These are phyloP conservation scores for Candida mattraensis DNA, from an alignment of 805 yeast species.

Conservation along the genomic window DNA sequence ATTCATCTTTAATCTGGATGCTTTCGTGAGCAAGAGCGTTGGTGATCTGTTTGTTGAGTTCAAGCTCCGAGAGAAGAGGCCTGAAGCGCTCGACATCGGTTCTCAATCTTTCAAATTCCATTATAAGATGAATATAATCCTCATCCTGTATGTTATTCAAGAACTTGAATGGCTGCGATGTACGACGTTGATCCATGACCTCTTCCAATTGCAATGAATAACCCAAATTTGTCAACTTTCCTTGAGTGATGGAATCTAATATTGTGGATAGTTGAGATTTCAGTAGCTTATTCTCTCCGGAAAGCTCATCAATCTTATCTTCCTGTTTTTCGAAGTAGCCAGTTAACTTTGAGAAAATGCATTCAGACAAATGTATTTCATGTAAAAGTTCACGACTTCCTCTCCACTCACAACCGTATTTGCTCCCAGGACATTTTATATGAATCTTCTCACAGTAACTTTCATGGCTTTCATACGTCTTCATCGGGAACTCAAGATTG, in stretches of 20 bases:
- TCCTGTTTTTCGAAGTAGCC: constrained; percentile 30
- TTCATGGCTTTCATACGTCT: constrained; percentile 40
- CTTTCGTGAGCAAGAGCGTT: constrained; percentile 25
- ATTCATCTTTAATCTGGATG: constrained; percentile 43
- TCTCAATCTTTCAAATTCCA: constrained; percentile 45
- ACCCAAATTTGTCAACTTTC: constrained; percentile 51
- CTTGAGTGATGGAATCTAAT: constrained; percentile 47
- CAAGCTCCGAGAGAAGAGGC: constrained; percentile 26
- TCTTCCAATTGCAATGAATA: constrained; percentile 49
- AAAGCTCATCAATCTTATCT: constrained; percentile 29
- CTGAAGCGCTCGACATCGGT: constrained; percentile 39
- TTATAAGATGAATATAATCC: constrained; percentile 32
- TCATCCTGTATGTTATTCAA: constrained; percentile 23
- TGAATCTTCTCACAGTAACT: constrained; percentile 42
- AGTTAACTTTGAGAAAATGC: constrained; percentile 29
- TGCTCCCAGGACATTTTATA: constrained; percentile 46
- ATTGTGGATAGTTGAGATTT: constrained; percentile 46
- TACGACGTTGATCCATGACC: constrained; percentile 27
- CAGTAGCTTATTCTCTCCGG: constrained; percentile 39
- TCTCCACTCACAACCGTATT: constrained; percentile 52
- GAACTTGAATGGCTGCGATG: constrained; percentile 13
- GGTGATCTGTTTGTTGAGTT: constrained; percentile 26
- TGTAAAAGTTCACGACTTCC: constrained; percentile 34
- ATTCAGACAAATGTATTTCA: constrained; percentile 30
- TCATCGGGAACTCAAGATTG: constrained; percentile 41